Evolutionary conservation across 495 filamentous ascomycete species (phyloP).

Genomic region (Penicillium samsonianum): DNA sequence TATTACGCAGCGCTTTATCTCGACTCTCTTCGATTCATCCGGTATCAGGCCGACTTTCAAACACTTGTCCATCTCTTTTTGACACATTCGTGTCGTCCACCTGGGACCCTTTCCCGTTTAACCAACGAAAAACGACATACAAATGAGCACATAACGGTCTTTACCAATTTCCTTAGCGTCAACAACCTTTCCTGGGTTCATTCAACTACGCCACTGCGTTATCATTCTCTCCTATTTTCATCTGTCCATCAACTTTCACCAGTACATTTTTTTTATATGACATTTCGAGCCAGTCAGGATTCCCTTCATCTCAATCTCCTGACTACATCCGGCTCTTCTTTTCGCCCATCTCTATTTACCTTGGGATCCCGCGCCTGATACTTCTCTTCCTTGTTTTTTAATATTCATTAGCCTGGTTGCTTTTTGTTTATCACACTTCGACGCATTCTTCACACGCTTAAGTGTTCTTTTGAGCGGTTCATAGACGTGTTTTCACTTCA

Average conservation of each 20-base stretch:
- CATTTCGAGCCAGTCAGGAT: slow-evolving; percentile 52
- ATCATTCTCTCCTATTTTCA: slow-evolving; percentile 52
- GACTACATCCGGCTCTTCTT: slow-evolving; percentile 26
- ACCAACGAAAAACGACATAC: slow-evolving; percentile 48
- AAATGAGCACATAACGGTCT: slow-evolving; percentile 69
- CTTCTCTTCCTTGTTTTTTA: slow-evolving; percentile 43
- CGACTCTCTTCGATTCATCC: slow-evolving; percentile 26
- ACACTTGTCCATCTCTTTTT: slow-evolving; percentile 44
- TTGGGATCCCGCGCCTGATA: slow-evolving; percentile 37
- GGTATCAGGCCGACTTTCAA: slow-evolving; percentile 21
- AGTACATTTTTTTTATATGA: slow-evolving; percentile 59
- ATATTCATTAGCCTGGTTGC: slow-evolving; percentile 42
- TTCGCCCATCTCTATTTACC: slow-evolving; percentile 19
- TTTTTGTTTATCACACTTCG: slow-evolving; percentile 26
- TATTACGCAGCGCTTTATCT: slow-evolving; percentile 52
- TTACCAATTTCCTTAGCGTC: slow-evolving; percentile 53
- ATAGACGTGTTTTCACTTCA: slow-evolving; percentile 28
- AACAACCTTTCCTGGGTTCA: slow-evolving; percentile 49
- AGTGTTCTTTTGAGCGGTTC: slow-evolving; percentile 30
- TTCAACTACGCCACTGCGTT: slow-evolving; percentile 46
- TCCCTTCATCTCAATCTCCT: slow-evolving; percentile 16
- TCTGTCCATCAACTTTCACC: slow-evolving; percentile 57
- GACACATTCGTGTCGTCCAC: slow-evolving; percentile 34
- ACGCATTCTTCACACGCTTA: slow-evolving; percentile 44
- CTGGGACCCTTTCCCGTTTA: slow-evolving; percentile 43